Conservation (phyloP, 768 basidiomycete genomes). For the Leucosporidium yakuticum region DNA sequence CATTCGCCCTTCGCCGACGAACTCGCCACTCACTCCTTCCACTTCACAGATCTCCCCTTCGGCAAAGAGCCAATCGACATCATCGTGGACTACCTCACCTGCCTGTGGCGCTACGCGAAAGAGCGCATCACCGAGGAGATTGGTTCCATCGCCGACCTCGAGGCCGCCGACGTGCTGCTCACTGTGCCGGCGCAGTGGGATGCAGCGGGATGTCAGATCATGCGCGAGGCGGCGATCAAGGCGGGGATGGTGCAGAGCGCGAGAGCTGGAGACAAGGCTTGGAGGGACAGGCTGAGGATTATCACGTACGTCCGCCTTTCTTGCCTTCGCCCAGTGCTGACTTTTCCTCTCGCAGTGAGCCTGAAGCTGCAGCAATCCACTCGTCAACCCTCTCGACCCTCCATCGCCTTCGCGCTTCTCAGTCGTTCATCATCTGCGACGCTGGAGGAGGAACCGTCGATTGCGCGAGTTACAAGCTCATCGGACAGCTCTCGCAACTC, state of each 20-base stretch:
- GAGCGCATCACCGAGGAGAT: constrained; percentile 84
- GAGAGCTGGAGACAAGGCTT: constrained; percentile 63
- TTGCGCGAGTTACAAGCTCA: constrained; percentile 56
- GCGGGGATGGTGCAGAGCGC: constrained; percentile 72
- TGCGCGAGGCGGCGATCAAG: constrained; percentile 74
- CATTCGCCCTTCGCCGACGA: constrained; percentile 51
- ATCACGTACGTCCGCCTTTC: constrained; percentile 51
- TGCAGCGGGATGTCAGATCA: constrained; percentile 72
- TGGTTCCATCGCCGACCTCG: constrained; percentile 76
- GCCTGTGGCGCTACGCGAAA: constrained; percentile 80
- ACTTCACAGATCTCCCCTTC: constrained; percentile 54
- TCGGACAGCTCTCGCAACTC: constrained; percentile 67
- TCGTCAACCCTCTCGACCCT: constrained; percentile 73
- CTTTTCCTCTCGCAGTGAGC: constrained; percentile 43
- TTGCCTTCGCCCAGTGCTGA: not conserved
- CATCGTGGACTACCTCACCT: constrained; percentile 74
- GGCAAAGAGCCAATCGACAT: constrained; percentile 74
- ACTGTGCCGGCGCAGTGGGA: constrained; percentile 90
- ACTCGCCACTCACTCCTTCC: too few relatives aligned
- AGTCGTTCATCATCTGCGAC: constrained; percentile 87
- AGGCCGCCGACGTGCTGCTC: constrained; percentile 74
- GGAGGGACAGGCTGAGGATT: constrained; percentile 77
- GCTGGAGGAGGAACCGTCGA: constrained; percentile 79
- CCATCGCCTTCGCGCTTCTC: constrained; percentile 68
- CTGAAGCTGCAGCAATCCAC: constrained; percentile 83